Percentiles rank a stretch among this genome's conserved stretches.
These are phyloP conservation scores for Brasenia schreberi DNA, from an alignment of 164 flowering plant species.

Conservation along the genomic window DNA sequence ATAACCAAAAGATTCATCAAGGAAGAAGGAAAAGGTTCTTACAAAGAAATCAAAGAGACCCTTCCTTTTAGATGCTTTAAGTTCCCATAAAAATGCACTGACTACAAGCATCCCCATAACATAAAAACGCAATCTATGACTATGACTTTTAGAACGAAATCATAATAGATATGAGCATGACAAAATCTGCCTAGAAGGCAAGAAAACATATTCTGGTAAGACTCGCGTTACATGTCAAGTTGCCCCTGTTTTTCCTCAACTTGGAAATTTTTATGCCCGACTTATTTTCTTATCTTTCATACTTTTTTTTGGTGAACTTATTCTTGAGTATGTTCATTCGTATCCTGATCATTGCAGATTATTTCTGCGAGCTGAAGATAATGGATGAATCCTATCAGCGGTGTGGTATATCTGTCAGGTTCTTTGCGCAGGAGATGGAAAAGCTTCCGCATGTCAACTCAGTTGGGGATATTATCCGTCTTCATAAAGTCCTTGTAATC, in stretches of 20 bases:
- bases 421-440: conserved; percentile 37
- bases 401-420: conserved; percentile 31
- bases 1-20: no score
- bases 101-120: no score
- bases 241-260: not conserved
- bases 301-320: not conserved
- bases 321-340: not conserved
- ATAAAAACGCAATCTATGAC: no score
- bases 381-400: conserved; percentile 36
- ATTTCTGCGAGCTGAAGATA: conserved; percentile 28
- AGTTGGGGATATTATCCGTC: conserved; percentile 45
- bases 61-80: no score
- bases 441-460: conserved; percentile 37
- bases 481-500: conserved; percentile 37
- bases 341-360: conserved; percentile 24
- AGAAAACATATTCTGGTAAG: not conserved
- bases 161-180: not conserved
- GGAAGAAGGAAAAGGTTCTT: no score
- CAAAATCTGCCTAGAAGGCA: not conserved
- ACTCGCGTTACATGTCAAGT: not conserved
- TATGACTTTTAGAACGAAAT: no score
- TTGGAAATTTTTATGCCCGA: not conserved
- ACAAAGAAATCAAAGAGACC: no score
- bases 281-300: no score
- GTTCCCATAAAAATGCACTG: no score